Base-by-base conservation (phyloP, 176 grass and related monocot genomes). In the Oryza glaberrima region DNA sequence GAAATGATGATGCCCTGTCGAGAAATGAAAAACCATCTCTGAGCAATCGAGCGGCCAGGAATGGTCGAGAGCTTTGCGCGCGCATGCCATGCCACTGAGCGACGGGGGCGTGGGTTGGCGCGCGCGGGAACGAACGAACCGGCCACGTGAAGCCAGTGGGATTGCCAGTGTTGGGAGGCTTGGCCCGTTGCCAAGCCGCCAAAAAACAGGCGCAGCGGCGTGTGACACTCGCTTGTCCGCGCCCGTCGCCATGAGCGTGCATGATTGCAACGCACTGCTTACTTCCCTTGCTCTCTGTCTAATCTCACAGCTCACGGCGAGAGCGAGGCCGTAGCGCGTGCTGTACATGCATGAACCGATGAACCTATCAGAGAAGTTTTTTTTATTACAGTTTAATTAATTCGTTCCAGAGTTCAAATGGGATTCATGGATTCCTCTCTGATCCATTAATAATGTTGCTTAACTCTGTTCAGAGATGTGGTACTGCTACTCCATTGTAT, bases 141-240 rank as follows among this genome's bases (percentile, higher is more conserved):
- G 75, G 38, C 73, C 88, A 90, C 84, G 80, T 87, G 88, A 76
- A 75, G 38, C 47, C 84, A 82, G 79, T 75, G 88, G 79, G 56
- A 54, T 28, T 3, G 88, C 60, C 84, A 86, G 68, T 19, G 80
- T 70, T 79, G 48, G 47, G 49, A 14, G 46, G 25, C 74, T 79
- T 86, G 84, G 80, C 79, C 20, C 38, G 80, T 63, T 78, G 79
- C 84, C 84, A 78, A 43, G 88, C 80, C 16, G 84, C 84, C 88
- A 86, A 90, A 90, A 90, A 16, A 36, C 19, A 34, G 63, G 80
- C 61, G 22, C 70, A 46, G 84, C 80, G 84, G 88, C 84, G 84
- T 86, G 88, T 87, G 88, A 90, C 80, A 13, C 48, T 44, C 74
- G 14, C 88, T 86, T 86, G 88, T 65, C 67, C 23, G 74, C 88